A percentile compares a stretch with the other conserved stretches of the same genome.
These are phyloP conservation scores for Royoungia palumana DNA, from an alignment of 768 basidiomycete species.

Conservation along the genomic window DNA sequence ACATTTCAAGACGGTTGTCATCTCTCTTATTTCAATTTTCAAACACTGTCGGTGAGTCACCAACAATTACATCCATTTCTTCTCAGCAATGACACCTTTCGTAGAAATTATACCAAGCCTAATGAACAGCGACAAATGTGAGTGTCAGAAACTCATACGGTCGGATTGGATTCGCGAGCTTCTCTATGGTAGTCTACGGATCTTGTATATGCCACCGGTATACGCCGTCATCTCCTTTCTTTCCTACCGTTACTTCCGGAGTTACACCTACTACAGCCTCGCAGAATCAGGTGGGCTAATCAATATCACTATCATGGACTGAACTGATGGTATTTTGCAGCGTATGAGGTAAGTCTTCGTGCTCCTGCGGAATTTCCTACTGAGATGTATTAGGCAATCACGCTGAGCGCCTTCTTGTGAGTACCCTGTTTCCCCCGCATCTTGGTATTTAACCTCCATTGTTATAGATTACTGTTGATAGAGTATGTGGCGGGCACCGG, in stretches of 20 bases:
- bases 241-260: slow-evolving; percentile 79
- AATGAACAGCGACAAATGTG: slow-evolving; percentile 80
- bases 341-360: slow-evolving; percentile 55
- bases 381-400: slow-evolving; percentile 55
- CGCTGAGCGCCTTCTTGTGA: slow-evolving; percentile 82
- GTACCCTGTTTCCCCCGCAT: slow-evolving; percentile 24
- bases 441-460: not conserved
- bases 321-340: slow-evolving; percentile 35
- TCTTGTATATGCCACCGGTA: slow-evolving; percentile 80
- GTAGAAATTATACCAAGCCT: slow-evolving; percentile 68
- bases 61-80: not conserved
- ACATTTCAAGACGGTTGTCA: slow-evolving; percentile 51
- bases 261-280: slow-evolving; percentile 64
- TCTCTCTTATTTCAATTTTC: slow-evolving; percentile 53
- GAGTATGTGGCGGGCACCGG: slow-evolving; percentile 80
- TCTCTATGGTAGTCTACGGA: slow-evolving; percentile 52
- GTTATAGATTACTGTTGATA: slow-evolving; percentile 66
- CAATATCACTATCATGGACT: slow-evolving; percentile 17
- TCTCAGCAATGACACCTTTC: not conserved
- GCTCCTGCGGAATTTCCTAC: slow-evolving; percentile 8
- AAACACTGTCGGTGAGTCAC: slow-evolving; percentile 60
- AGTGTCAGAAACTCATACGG: slow-evolving; percentile 17
- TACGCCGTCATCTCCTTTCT: slow-evolving; percentile 84
- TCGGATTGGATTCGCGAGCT: not conserved
- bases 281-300: slow-evolving; percentile 44